Evolutionary conservation across 2,329 filamentous ascomycete genomes (phyloP).

Genomic region (Metarhizium guizhouense): DNA sequence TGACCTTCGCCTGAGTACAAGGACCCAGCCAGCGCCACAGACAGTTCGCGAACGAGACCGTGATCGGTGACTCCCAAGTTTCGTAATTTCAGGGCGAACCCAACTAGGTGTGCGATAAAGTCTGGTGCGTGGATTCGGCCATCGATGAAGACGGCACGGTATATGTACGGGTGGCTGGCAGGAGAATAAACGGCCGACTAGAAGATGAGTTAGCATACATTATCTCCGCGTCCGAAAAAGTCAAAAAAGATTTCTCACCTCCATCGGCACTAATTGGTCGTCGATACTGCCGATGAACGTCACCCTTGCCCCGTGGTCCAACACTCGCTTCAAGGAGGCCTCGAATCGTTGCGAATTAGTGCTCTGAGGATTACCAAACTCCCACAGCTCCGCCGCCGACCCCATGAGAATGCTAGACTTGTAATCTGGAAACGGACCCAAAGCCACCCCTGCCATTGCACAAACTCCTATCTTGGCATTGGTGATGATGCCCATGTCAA

Average conservation of each 20-base stretch:
- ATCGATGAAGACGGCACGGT: slow-evolving; percentile 92
- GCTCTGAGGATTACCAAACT: slow-evolving; percentile 78
- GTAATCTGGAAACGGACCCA: slow-evolving; percentile 89
- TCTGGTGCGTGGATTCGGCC: slow-evolving; percentile 85
- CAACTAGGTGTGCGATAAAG: slow-evolving; percentile 87
- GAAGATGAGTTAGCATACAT: slow-evolving; percentile 18
- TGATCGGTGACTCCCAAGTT: slow-evolving; percentile 92
- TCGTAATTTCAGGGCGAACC: slow-evolving; percentile 85
- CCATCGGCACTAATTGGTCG: slow-evolving; percentile 89
- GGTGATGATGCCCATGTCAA: slow-evolving; percentile 78
- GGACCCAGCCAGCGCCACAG: slow-evolving; percentile 77
- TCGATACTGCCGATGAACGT: slow-evolving; percentile 92
- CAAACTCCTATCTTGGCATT: slow-evolving; percentile 76
- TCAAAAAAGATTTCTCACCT: slow-evolving; percentile 42
- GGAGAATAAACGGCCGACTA: slow-evolving; percentile 79
- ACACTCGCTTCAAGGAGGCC: slow-evolving; percentile 60
- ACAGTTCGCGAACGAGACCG: slow-evolving; percentile 84
- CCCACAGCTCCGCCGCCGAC: slow-evolving; percentile 88
- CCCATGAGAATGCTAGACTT: slow-evolving; percentile 83
- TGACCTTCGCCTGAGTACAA: slow-evolving; percentile 90
- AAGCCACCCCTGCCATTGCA: slow-evolving; percentile 81
- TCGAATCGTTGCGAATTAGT: slow-evolving; percentile 76
- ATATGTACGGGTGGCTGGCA: slow-evolving; percentile 84
- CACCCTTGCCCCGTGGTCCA: slow-evolving; percentile 73
- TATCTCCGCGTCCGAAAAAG: not conserved